Base-by-base conservation (phyloP, 2,329 filamentous ascomycete genomes). In the Colletotrichum gigasporum region DNA sequence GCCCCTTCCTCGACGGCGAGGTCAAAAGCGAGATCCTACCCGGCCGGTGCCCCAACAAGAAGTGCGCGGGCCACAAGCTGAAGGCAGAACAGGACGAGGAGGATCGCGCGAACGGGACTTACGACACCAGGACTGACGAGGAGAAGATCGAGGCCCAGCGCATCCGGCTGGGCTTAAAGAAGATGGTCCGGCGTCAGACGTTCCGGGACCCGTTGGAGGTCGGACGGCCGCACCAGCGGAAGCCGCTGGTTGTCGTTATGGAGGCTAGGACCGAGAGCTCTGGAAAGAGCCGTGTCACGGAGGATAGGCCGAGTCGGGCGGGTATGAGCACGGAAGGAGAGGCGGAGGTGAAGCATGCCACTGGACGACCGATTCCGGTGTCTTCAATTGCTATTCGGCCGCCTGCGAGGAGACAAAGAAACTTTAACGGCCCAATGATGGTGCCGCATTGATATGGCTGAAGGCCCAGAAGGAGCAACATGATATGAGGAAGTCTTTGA, bases 111-210 rank as follows among this genome's bases (percentile, higher is more conserved):
- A 47, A 47, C 11, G 41, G 30, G 12, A 90, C 92, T 79, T 91
- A 89, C 75, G 90, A 87, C 71, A 90, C 91, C 42, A 90, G 94
- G 82, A 96, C 93, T 1, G 95, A 98, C 75, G 93, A 97, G 73
- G 93, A 99, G 75, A 94, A 92, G 74, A 92, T 98, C 79, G 90
- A 91, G 56, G 94, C 94, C 14, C 28, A 63, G 39, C 39, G 58
- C 4, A 28, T 63, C 39, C 57, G 52, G 45, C 12, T 65, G 30
- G 62, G 62, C 10, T 52, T 65, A 11, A 62, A 22, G 42, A 42
- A 42, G 44, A 42, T 47, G 11, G 37, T 26, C 10, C 26, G 48
- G 24, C 50, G 56, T 6, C 62, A 55, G 28, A 35, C 20, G 16
- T 65, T 55, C 7, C 32, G 18, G n/a, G 62, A 65, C 7, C 56